Percentiles rank a stretch among this genome's conserved stretches.
phyloP scores from a whole-genome alignment of 2,329 filamentous ascomycete species.

The Chaetomiaceae sp. region DNA sequence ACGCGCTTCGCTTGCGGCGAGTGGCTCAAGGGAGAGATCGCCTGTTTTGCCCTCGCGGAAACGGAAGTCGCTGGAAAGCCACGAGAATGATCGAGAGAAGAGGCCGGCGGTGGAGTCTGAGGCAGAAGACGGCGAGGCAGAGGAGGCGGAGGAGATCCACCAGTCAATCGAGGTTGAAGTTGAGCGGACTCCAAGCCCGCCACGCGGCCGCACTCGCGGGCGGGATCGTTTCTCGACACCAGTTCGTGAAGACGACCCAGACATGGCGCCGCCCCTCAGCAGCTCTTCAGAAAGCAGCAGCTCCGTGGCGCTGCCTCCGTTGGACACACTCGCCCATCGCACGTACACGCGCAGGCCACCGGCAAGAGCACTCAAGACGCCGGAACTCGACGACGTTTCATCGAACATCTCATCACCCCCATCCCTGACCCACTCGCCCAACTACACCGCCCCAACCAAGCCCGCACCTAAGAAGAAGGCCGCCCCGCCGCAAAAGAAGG shows the following conservation, averaged over 20 bases:
- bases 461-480: slow-evolving; percentile 31
- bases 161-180: slow-evolving; percentile 27
- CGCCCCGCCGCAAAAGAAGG: slow-evolving; percentile 36
- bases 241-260: slow-evolving; percentile 42
- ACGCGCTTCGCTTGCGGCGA: slow-evolving; percentile 7
- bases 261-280: slow-evolving; percentile 53
- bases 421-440: slow-evolving; percentile 63
- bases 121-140: neutral
- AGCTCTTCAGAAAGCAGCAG: slow-evolving; percentile 41
- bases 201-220: slow-evolving; percentile 4
- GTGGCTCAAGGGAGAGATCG: slow-evolving; percentile 5
- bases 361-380: slow-evolving; percentile 33
- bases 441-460: slow-evolving; percentile 38
- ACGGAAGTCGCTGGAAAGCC: slow-evolving; percentile 50
- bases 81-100: slow-evolving; percentile 34
- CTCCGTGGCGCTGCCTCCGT: slow-evolving; percentile 47
- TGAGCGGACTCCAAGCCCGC: slow-evolving; percentile 17
- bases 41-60: slow-evolving; percentile 42
- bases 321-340: slow-evolving; percentile 46
- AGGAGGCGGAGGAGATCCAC: slow-evolving; percentile 20
- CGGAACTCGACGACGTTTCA: slow-evolving; percentile 37
- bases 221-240: slow-evolving; percentile 22
- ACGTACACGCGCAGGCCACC: slow-evolving; percentile 30
- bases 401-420: slow-evolving; percentile 60
- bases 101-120: slow-evolving; percentile 25